phyloP scores from a whole-genome alignment of 2,329 filamentous ascomycete species.

The Alternaria sp. region DNA sequence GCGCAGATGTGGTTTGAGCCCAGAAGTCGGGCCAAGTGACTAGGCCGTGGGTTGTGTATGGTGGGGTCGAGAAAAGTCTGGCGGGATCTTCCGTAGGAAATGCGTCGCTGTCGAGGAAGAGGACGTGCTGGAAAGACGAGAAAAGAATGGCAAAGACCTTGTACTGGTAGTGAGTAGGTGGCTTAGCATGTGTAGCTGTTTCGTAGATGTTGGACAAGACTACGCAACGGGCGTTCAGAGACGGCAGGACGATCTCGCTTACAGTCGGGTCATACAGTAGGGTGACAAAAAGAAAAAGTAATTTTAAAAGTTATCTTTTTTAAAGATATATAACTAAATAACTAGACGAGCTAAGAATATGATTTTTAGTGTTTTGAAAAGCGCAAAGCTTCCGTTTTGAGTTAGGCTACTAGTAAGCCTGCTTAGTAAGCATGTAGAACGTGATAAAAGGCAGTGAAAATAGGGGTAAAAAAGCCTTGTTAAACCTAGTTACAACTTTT shows the following conservation, averaged over 20 bases:
- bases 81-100: conserved; percentile 61
- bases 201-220: conserved; percentile 42
- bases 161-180: conserved; percentile 58
- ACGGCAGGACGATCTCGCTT: conserved; percentile 51
- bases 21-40: conserved; percentile 67
- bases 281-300: too few relatives aligned
- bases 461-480: too few relatives aligned
- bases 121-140: conserved; percentile 66
- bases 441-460: too few relatives aligned
- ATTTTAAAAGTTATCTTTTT: too few relatives aligned
- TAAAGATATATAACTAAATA: too few relatives aligned
- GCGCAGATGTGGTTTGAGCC: conserved; percentile 54
- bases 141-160: conserved; percentile 66
- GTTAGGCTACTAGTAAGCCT: too few relatives aligned
- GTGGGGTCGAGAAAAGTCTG: conserved; percentile 60
- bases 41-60: conserved; percentile 62
- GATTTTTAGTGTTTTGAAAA: too few relatives aligned
- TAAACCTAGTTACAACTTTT: too few relatives aligned
- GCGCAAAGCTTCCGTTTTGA: too few relatives aligned
- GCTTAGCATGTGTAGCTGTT: conserved; percentile 21
- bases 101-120: conserved; percentile 67
- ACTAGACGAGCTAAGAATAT: too few relatives aligned
- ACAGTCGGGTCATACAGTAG: conserved; percentile 51
- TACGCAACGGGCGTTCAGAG: conserved; percentile 53
- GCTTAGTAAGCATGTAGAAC: too few relatives aligned